Base-by-base conservation (phyloP, 495 filamentous ascomycete genomes). In the Penicillium bialowiezense region DNA sequence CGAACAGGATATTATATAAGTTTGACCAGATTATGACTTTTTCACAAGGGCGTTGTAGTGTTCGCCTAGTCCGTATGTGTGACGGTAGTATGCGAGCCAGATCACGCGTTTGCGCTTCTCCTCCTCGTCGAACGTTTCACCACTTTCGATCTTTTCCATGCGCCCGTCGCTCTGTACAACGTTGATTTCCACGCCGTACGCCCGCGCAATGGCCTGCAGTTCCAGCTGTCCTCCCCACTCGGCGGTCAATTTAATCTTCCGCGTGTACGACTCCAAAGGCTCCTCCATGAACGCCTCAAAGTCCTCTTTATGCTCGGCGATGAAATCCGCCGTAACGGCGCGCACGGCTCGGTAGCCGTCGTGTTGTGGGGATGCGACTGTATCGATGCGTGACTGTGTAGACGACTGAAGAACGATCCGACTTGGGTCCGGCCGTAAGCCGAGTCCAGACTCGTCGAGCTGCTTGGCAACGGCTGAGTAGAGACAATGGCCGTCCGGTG, bases 141-240 rank as follows among this genome's bases (percentile, higher is more conserved):
- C 71, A 44, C 81, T 76, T 46, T 76, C 78, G 34, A 97, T 88
- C 45, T 79, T 87, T 68, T 95, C 88, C 18, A 89, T 81, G 7
- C 77, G 65, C 6, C 91, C 90, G 61, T 90, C 78, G 15, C 75
- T 87, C 65, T 96, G 91, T 39, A 98, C 73, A 8, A 98, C 85
- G 70, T 85, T 82, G 50, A 96, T 95, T 45, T 86, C 81, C 9
- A 96, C 83, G 0, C 80, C 81, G 50, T 95, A 97, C 37, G 82
- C 85, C 56, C 82, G 85, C 24, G 93, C 87, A 65, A 98, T 76
- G 19, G 93, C 93, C 57, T 84, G 64, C 26, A 97, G 71, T 73
- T 98, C 93, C 45, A 95, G 60, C 71, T 97, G 90, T 0, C 93
- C 93, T 28, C 93, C 93, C 93, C 93, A 98, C 70, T 97, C 95